Percentiles rank a stretch among this genome's conserved stretches.
Evolutionary conservation across 768 basidiomycete species (phyloP).

Genomic region (Crepidotus variabilis): DNA sequence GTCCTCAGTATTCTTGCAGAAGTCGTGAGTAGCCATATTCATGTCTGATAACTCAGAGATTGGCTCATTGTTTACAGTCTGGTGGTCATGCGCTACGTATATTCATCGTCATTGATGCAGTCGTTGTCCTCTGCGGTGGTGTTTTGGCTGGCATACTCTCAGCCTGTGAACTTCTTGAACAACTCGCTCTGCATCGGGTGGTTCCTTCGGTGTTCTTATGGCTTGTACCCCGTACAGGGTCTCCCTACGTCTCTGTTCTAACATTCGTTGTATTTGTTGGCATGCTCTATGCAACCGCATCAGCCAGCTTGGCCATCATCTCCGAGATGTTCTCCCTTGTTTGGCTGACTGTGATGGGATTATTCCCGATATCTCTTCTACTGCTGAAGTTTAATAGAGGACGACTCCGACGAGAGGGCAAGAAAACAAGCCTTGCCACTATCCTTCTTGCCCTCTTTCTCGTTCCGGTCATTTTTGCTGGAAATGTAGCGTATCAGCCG

Average conservation of each 20-base stretch:
- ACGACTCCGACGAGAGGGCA: slow-evolving; percentile 40
- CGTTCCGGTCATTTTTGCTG: slow-evolving; percentile 42
- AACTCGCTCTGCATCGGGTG: slow-evolving; percentile 57
- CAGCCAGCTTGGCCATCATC: slow-evolving; percentile 46
- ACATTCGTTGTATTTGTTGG: slow-evolving; percentile 47
- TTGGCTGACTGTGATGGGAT: slow-evolving; percentile 61
- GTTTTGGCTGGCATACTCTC: slow-evolving; percentile 67
- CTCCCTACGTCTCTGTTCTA: slow-evolving; percentile 49
- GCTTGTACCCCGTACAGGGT: slow-evolving; percentile 44
- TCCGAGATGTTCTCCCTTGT: slow-evolving; percentile 70
- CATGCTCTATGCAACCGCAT: slow-evolving; percentile 55
- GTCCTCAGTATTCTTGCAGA: slow-evolving; percentile 64
- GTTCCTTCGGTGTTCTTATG: slow-evolving; percentile 50
- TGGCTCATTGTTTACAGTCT: slow-evolving; percentile 28
- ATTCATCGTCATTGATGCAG: slow-evolving; percentile 63
- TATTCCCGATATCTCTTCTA: slow-evolving; percentile 60
- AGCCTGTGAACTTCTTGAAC: slow-evolving; percentile 55
- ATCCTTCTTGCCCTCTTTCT: slow-evolving; percentile 41
- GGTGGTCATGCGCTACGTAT: slow-evolving; percentile 60
- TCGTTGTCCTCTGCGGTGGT: slow-evolving; percentile 69
- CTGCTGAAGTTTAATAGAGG: slow-evolving; percentile 65
- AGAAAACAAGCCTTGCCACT: slow-evolving; percentile 33
- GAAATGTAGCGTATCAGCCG: slow-evolving; percentile 59
- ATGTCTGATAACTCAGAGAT: background rate
- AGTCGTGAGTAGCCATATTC: slow-evolving; percentile 28